These are phyloP conservation scores for Aphanocladium album DNA, from an alignment of 2,329 filamentous ascomycete genomes.

Conservation along the genomic window DNA sequence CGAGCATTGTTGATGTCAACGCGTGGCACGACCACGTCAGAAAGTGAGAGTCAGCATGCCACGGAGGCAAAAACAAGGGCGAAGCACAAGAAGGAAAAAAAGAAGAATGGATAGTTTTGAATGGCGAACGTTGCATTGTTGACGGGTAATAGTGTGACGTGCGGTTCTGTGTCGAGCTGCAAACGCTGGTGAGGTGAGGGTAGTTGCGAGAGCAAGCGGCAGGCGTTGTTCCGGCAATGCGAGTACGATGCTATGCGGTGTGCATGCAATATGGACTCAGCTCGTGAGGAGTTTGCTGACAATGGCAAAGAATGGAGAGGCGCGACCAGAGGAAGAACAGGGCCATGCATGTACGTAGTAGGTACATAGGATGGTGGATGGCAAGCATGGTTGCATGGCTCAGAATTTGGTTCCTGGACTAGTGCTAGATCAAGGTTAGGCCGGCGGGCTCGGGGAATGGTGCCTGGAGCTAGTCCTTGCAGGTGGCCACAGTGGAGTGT, in stretches of 20 bases:
- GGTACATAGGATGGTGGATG: too few species aligned
- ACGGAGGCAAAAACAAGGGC: not conserved
- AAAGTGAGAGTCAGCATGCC: not conserved
- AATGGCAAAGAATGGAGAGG: not conserved
- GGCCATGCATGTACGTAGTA: too few species aligned
- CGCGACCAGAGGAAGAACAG: too few species aligned
- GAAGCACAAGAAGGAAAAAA: not conserved
- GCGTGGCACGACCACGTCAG: slow-evolving; percentile 3
- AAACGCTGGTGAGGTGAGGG: too few species aligned
- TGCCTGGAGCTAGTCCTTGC: slow-evolving; percentile 7
- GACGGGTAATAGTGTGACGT: not conserved
- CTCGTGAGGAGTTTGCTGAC: not conserved
- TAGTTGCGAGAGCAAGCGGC: too few species aligned
- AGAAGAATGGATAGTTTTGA: not conserved
- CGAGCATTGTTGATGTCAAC: slow-evolving; percentile 7
- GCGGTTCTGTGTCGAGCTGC: too few species aligned
- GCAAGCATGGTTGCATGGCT: not conserved
- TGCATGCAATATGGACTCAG: not conserved
- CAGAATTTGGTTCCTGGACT: slow-evolving; percentile 11
- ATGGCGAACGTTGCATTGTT: not conserved
- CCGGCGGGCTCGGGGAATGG: not conserved
- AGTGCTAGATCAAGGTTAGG: slow-evolving; percentile 1
- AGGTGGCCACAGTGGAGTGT: not conserved
- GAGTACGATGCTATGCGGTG: not conserved
- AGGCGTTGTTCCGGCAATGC: too few species aligned